A percentile compares a stretch with the other conserved stretches of the same genome.
Evolutionary conservation across 2,329 filamentous ascomycete genomes (phyloP).

Genomic region (Fusarium secorum): DNA sequence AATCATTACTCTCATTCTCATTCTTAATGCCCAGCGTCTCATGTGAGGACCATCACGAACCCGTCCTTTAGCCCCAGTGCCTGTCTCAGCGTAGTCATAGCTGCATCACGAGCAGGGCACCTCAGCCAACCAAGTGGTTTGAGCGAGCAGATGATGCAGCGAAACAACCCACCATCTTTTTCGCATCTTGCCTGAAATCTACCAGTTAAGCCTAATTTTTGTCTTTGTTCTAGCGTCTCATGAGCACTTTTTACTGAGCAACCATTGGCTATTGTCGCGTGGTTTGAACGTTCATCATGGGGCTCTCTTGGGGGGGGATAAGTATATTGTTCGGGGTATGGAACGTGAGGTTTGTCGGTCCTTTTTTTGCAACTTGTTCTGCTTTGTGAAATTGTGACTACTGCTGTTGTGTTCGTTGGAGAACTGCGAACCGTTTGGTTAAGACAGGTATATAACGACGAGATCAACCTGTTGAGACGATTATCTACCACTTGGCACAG

Average conservation of each 20-base stretch:
- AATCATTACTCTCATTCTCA: neutral
- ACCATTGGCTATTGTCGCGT: conserved; percentile 26
- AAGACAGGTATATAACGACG: conserved; percentile 20
- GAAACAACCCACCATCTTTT: conserved; percentile 30
- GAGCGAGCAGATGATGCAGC: conserved; percentile 28
- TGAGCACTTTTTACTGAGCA: conserved; percentile 6
- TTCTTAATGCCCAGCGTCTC: conserved; percentile 22
- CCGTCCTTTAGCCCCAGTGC: conserved; percentile 5
- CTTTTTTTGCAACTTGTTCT: neutral
- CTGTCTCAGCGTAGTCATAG: conserved; percentile 28
- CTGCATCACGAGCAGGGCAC: conserved; percentile 28
- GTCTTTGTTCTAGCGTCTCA: conserved; percentile 22
- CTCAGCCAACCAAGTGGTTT: conserved; percentile 28
- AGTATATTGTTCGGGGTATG: conserved; percentile 21
- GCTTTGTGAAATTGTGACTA: conserved; percentile 1
- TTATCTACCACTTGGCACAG: neutral
- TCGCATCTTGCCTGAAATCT: neutral
- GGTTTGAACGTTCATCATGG: conserved; percentile 14
- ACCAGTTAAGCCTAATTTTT: conserved; percentile 7
- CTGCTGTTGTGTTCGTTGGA: conserved; percentile 18
- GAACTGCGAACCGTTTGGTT: conserved; percentile 1
- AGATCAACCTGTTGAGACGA: neutral
- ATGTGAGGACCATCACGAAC: conserved; percentile 37
- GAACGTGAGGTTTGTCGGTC: neutral
- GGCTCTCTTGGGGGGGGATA: neutral